These are phyloP conservation scores for Centrapalus pauciflorus DNA, from an alignment of 129 eudicot species.

Conservation along the genomic window DNA sequence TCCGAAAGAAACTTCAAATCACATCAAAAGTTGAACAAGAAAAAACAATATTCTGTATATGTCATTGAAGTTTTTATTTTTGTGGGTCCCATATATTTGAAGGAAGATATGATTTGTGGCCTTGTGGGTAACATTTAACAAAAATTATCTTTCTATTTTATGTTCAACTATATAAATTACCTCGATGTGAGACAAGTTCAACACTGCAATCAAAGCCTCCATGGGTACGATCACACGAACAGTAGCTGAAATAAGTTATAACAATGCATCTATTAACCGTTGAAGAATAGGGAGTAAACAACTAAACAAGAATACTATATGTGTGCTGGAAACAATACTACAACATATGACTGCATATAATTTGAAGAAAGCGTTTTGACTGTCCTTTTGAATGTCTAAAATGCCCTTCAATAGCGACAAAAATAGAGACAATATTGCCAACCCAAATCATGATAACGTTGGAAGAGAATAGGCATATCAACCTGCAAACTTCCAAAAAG, in stretches of 20 bases:
- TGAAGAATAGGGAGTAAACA: neutral
- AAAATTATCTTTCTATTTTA: neutral
- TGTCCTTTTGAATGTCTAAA: no score
- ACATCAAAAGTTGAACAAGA: no score
- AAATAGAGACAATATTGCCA: no score
- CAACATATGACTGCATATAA: neutral
- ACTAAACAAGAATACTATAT: neutral
- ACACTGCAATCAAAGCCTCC: slow-evolving; percentile 92
- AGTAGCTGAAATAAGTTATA: slow-evolving; percentile 45
- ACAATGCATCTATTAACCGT: slow-evolving; percentile 1
- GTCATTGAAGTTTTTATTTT: neutral
- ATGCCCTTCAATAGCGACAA: no score
- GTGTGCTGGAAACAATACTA: neutral
- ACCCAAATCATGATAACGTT: no score
- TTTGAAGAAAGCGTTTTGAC: neutral
- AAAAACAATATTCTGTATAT: no score
- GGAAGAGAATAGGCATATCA: no score
- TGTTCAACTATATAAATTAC: slow-evolving; percentile 25
- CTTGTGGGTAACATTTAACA: no score
- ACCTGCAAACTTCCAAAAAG: no score
- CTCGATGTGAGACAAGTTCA: slow-evolving; percentile 69
- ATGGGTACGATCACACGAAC: slow-evolving; percentile 74
- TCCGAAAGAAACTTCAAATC: neutral
- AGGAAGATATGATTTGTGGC: neutral
- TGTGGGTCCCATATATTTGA: neutral